Conservation (phyloP, 768 basidiomycete genomes). For the Termitomyces sp. region DNA sequence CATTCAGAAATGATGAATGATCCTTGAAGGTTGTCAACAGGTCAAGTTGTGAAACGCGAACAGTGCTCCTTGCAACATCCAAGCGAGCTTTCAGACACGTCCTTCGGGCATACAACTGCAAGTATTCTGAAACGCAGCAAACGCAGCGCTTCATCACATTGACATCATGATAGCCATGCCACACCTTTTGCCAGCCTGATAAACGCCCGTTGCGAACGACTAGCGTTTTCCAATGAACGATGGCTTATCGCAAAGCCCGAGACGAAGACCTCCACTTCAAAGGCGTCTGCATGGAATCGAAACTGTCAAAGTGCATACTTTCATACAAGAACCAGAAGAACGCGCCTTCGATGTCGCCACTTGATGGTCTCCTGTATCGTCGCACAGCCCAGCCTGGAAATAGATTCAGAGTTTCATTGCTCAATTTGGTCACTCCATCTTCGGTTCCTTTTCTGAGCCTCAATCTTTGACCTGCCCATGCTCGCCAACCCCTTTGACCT, state of each 20-base stretch:
- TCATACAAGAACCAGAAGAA: conserved; percentile 1
- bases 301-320: not conserved
- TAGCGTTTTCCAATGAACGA: conserved; percentile 52
- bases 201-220: conserved; percentile 73
- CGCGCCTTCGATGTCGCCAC: conserved; percentile 19
- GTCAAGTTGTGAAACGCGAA: not conserved
- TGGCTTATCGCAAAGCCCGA: conserved; percentile 71
- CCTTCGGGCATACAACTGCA: not conserved
- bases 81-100: not conserved
- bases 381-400: conserved; percentile 83
- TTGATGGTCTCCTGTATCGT: conserved; percentile 28
- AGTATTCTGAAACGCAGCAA: not conserved
- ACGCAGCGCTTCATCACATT: not conserved
- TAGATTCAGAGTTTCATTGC: conserved; percentile 43
- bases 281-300: conserved; percentile 34
- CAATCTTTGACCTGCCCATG: conserved; percentile 62
- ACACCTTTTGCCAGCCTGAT: conserved; percentile 73
- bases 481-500: conserved; percentile 42
- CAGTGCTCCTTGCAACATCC: not conserved
- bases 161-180: not conserved
- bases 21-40: not conserved
- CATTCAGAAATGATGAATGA: not conserved
- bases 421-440: conserved; percentile 5
- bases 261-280: conserved; percentile 67
- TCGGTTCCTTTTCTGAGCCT: conserved; percentile 18